Conservation (phyloP, 2,329 filamentous ascomycete species). For the Berkeleyomyces basicola region DNA sequence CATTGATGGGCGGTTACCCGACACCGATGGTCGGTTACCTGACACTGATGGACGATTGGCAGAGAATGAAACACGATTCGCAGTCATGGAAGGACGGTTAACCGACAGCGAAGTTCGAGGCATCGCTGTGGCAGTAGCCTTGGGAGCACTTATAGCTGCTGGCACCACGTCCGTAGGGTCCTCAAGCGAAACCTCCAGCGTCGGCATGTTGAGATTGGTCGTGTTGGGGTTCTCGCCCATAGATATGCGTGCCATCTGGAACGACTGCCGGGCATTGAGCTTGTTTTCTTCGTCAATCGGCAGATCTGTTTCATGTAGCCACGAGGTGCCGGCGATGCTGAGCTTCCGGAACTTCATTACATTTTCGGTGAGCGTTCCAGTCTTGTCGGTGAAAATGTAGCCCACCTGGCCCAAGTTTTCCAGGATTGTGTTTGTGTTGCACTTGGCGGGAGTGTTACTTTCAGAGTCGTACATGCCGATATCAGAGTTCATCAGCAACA, state of each 20-base stretch:
- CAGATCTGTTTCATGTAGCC: slow-evolving; percentile 68
- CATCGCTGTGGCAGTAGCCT: background rate
- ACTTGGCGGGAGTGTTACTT: slow-evolving; percentile 71
- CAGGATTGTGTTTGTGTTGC: slow-evolving; percentile 86
- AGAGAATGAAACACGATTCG: slow-evolving; percentile 17
- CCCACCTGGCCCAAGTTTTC: slow-evolving; percentile 84
- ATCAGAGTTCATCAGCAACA: slow-evolving; percentile 65
- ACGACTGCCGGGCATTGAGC: slow-evolving; percentile 8
- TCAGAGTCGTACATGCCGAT: slow-evolving; percentile 80
- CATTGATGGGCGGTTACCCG: slow-evolving; percentile 19
- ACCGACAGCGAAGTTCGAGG: slow-evolving; percentile 9
- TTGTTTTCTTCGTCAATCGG: slow-evolving; percentile 12
- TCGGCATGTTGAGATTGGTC: background rate
- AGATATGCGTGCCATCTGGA: slow-evolving; percentile 9
- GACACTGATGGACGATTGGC: slow-evolving; percentile 7
- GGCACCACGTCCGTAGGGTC: slow-evolving; percentile 19
- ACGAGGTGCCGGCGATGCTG: slow-evolving; percentile 75
- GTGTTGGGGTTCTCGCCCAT: slow-evolving; percentile 8
- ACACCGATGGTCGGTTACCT: slow-evolving; percentile 17
- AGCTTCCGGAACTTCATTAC: slow-evolving; percentile 90
- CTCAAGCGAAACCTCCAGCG: slow-evolving; percentile 21
- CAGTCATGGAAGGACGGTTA: slow-evolving; percentile 14
- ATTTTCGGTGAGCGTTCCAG: slow-evolving; percentile 85
- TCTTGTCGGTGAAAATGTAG: slow-evolving; percentile 90
- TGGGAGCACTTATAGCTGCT: background rate